phyloP scores from a whole-genome alignment of 768 basidiomycete genomes.

The Leccinellum albellum region DNA sequence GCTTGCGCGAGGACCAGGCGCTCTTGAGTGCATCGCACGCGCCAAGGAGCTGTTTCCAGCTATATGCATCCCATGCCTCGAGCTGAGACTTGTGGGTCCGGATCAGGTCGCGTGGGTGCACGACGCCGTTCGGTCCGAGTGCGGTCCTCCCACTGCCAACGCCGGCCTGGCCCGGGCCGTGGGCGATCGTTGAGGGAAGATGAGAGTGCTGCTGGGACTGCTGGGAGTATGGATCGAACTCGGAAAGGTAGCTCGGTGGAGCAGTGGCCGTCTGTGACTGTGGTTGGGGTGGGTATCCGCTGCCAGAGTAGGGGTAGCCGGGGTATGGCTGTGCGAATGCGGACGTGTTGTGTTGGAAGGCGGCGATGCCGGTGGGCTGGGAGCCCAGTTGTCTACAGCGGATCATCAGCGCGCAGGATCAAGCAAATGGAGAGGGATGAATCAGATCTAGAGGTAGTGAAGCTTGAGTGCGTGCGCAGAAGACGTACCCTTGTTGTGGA shows the following conservation, averaged over 20 bases:
- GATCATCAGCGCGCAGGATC: neutral
- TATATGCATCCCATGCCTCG: conserved; percentile 64
- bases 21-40: conserved; percentile 62
- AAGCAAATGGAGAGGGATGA: neutral
- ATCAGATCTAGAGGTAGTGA: neutral
- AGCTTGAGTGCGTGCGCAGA: neutral
- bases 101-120: conserved; percentile 69
- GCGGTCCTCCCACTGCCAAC: neutral
- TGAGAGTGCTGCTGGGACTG: neutral
- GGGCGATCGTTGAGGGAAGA: neutral
- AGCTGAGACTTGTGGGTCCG: conserved; percentile 62
- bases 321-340: conserved; percentile 53
- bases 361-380: conserved; percentile 29
- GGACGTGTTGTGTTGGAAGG: conserved; percentile 47
- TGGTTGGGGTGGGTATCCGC: conserved; percentile 19
- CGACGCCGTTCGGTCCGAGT: conserved; percentile 15
- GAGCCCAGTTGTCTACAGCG: conserved; percentile 24
- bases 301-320: conserved; percentile 28
- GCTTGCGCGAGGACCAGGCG: conserved; percentile 61
- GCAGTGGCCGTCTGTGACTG: conserved; percentile 12
- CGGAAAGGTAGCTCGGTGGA: conserved; percentile 29
- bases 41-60: conserved; percentile 68
- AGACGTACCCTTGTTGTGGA: conserved; percentile 19
- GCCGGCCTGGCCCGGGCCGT: neutral
- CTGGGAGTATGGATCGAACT: conserved; percentile 40